Conservation (phyloP, 2,329 filamentous ascomycete species). For the Phoma sp. region DNA sequence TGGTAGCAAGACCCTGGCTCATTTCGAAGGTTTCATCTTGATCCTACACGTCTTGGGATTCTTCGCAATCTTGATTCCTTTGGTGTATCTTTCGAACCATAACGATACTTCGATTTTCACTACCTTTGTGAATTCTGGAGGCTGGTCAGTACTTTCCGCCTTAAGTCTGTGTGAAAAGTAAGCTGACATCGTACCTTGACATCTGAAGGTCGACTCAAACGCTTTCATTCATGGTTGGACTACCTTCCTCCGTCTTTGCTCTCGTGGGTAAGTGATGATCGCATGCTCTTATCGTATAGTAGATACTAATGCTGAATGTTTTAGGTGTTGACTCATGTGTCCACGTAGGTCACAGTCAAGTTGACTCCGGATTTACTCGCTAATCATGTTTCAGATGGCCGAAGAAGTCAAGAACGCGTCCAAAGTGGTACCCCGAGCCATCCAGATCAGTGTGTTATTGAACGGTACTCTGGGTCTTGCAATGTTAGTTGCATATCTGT, state of each 20-base stretch:
- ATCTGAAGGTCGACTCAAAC: slow-evolving; percentile 28
- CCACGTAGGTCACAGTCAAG: background rate
- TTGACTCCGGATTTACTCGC: background rate
- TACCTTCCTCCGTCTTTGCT: slow-evolving; percentile 36
- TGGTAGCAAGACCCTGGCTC: slow-evolving; percentile 49
- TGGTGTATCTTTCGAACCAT: slow-evolving; percentile 50
- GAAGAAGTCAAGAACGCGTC: slow-evolving; percentile 34
- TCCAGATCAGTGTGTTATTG: slow-evolving; percentile 42
- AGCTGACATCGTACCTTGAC: too few relatives aligned
- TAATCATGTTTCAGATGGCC: slow-evolving; percentile 5
- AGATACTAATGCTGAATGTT: background rate
- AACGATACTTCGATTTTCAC: slow-evolving; percentile 50
- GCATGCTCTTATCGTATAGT: too few relatives aligned
- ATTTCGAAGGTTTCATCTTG: slow-evolving; percentile 53
- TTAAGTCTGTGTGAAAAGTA: too few relatives aligned
- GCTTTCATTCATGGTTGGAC: slow-evolving; percentile 49
- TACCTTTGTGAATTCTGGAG: slow-evolving; percentile 52
- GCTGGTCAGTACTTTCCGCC: slow-evolving; percentile 36
- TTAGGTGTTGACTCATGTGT: background rate
- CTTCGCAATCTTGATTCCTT: slow-evolving; percentile 55
- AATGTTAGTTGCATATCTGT: slow-evolving; percentile 42
- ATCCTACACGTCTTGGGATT: slow-evolving; percentile 57
- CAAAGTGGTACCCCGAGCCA: slow-evolving; percentile 35
- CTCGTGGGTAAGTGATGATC: slow-evolving; percentile 33
- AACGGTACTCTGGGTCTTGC: slow-evolving; percentile 25